phyloP scores from a whole-genome alignment of 768 basidiomycete species.

The Lactarius vividus region DNA sequence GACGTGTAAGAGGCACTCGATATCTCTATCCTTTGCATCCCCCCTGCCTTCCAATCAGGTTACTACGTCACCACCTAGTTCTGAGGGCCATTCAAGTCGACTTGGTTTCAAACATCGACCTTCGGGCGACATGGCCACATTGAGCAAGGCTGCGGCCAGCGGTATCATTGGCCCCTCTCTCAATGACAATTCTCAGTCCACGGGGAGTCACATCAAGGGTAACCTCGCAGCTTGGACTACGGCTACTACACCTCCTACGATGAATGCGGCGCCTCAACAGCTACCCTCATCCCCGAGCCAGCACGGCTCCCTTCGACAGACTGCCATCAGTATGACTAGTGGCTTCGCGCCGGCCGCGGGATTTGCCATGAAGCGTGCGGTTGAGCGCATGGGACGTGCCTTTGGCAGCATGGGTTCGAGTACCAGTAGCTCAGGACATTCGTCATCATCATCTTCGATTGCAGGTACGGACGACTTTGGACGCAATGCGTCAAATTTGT shows the following conservation, averaged over 20 bases:
- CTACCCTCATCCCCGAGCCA: constrained; percentile 27
- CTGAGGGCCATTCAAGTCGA: constrained; percentile 11
- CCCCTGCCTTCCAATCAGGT: constrained; percentile 31
- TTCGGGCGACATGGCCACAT: constrained; percentile 38
- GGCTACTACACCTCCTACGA: constrained; percentile 29
- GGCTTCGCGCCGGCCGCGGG: constrained; percentile 71
- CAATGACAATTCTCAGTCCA: constrained; percentile 34
- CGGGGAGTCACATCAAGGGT: constrained; percentile 45
- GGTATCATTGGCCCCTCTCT: constrained; percentile 44
- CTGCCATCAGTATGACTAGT: constrained; percentile 70
- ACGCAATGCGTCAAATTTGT: constrained; percentile 26
- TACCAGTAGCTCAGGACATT: constrained; percentile 12
- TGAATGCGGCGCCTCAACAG: constrained; percentile 35
- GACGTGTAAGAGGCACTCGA: constrained; percentile 57
- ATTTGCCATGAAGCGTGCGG: constrained; percentile 66
- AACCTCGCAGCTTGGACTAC: constrained; percentile 48
- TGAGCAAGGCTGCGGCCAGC: constrained; percentile 42
- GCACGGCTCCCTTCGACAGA: constrained; percentile 48
- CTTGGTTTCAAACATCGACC: constrained; percentile 13
- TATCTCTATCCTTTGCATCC: constrained; percentile 54
- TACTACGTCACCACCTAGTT: constrained; percentile 4
- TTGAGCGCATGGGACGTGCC: constrained; percentile 57
- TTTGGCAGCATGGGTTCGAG: constrained; percentile 21
- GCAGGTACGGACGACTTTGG: constrained; percentile 16
- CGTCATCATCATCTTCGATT: constrained; percentile 42